phyloP scores from a whole-genome alignment of 1,284 basidiomycete genomes.

The Uromyces viciae-fabae region DNA sequence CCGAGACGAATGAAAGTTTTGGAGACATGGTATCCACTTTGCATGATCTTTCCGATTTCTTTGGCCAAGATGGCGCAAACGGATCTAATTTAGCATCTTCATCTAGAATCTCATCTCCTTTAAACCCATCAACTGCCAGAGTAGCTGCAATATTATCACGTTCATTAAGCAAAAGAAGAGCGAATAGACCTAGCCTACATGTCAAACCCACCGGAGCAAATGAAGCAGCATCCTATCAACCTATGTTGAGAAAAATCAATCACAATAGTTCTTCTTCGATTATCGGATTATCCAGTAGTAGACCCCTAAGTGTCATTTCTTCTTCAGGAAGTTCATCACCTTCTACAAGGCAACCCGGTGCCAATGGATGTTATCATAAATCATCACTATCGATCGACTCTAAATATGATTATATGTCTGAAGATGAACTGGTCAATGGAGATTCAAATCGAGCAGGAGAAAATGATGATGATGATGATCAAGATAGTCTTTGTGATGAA shows the following conservation, averaged over 20 bases:
- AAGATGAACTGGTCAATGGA: slow-evolving; percentile 4
- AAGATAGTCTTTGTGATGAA: not conserved
- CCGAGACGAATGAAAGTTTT: slow-evolving; percentile 64
- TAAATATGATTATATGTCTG: not conserved
- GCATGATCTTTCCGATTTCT: slow-evolving; percentile 79
- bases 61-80: slow-evolving; percentile 57
- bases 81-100: not conserved
- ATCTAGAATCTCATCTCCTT: slow-evolving; percentile 29
- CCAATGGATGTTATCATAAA: not conserved
- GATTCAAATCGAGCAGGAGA: not conserved
- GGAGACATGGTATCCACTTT: slow-evolving; percentile 79
- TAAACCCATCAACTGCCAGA: slow-evolving; percentile 40
- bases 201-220: not conserved
- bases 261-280: not conserved
- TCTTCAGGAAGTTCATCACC: slow-evolving; percentile 6
- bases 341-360: not conserved
- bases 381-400: slow-evolving; percentile 32
- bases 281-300: not conserved
- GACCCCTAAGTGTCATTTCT: slow-evolving; percentile 12
- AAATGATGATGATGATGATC: not conserved
- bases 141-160: slow-evolving; percentile 41
- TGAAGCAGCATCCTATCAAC: not conserved
- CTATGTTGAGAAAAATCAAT: not conserved
- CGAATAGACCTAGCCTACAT: slow-evolving; percentile 41
- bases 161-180: slow-evolving; percentile 42